Percentiles rank a stretch among this genome's conserved stretches.
These are phyloP conservation scores for Cytidiella melzeri DNA, from an alignment of 768 basidiomycete species.

Conservation along the genomic window DNA sequence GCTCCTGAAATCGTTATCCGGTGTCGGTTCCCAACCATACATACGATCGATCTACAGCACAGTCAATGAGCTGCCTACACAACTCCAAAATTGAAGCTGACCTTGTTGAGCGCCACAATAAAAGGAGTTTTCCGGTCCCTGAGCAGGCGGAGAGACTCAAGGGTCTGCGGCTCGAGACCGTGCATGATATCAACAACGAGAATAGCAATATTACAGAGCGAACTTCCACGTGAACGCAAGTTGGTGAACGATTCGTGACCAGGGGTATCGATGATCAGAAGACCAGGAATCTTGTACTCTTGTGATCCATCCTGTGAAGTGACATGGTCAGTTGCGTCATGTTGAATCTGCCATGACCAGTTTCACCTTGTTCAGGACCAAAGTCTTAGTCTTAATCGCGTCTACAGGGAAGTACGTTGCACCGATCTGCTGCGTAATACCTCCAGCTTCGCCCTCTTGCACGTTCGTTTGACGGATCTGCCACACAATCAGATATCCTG, in stretches of 20 bases:
- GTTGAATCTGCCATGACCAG: background rate
- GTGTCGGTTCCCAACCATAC: slow-evolving; percentile 89
- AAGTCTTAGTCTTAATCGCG: slow-evolving; percentile 89
- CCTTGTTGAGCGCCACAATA: slow-evolving; percentile 98
- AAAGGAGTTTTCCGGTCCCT: slow-evolving; percentile 95
- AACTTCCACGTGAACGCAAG: slow-evolving; percentile 90
- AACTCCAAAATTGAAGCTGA: no score
- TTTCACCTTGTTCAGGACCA: slow-evolving; percentile 88
- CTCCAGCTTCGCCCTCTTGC: slow-evolving; percentile 98
- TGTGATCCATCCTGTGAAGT: slow-evolving; percentile 59
- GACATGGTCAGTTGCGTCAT: slow-evolving; percentile 2
- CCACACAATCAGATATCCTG: background rate
- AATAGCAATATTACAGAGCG: slow-evolving; percentile 97
- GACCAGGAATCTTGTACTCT: slow-evolving; percentile 96
- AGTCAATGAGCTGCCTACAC: no score
- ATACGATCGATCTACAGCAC: slow-evolving; percentile 95
- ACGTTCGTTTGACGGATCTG: slow-evolving; percentile 99
- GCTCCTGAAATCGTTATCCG: slow-evolving; percentile 89
- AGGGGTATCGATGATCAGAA: slow-evolving; percentile 95
- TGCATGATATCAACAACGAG: slow-evolving; percentile 99
- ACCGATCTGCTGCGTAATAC: slow-evolving; percentile 99
- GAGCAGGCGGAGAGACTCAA: slow-evolving; percentile 90
- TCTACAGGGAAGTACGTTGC: slow-evolving; percentile 98
- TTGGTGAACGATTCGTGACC: slow-evolving; percentile 99
- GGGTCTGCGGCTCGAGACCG: slow-evolving; percentile 95